These are phyloP conservation scores for Fusarium nodosum DNA, from an alignment of 2,329 filamentous ascomycete species.

Conservation along the genomic window DNA sequence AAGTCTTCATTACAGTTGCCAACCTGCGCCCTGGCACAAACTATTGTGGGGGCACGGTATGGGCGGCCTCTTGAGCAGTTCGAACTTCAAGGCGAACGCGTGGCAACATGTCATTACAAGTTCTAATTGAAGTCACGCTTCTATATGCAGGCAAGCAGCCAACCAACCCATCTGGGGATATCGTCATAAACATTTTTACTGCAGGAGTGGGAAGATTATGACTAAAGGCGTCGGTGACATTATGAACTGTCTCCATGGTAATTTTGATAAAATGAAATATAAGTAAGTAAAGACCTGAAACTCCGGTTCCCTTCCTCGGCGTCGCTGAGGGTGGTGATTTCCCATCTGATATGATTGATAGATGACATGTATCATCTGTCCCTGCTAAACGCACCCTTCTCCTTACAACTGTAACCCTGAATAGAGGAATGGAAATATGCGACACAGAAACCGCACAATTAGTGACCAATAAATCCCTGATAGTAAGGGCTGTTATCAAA, in stretches of 20 bases:
- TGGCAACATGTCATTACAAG: conserved; percentile 35
- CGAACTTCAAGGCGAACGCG: conserved; percentile 32
- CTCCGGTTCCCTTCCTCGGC: conserved; percentile 42
- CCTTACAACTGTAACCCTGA: conserved; percentile 35
- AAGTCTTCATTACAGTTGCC: neutral
- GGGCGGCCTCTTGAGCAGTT: conserved; percentile 42
- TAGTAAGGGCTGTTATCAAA: conserved; percentile 28
- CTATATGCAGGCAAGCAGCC: neutral
- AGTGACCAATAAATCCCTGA: conserved; percentile 29
- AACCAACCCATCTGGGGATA: neutral
- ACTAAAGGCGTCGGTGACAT: neutral
- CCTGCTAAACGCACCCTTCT: conserved; percentile 40
- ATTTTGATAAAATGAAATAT: conserved; percentile 29
- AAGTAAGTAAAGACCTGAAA: conserved; percentile 44
- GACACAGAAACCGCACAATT: conserved; percentile 6
- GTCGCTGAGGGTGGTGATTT: conserved; percentile 34
- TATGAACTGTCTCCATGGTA: conserved; percentile 14
- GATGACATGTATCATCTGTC: conserved; percentile 42
- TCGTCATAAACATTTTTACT: neutral
- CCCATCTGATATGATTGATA: conserved; percentile 32
- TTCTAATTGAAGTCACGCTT: conserved; percentile 1
- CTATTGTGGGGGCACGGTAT: conserved; percentile 34
- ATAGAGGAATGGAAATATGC: conserved; percentile 27
- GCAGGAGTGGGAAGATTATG: neutral
- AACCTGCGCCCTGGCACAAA: conserved; percentile 27